Evolutionary conservation across 179 eudicot species (phyloP), one percentile per base, ranked within the genome.

Genomic region (Heliamphora pulchella): DNA sequence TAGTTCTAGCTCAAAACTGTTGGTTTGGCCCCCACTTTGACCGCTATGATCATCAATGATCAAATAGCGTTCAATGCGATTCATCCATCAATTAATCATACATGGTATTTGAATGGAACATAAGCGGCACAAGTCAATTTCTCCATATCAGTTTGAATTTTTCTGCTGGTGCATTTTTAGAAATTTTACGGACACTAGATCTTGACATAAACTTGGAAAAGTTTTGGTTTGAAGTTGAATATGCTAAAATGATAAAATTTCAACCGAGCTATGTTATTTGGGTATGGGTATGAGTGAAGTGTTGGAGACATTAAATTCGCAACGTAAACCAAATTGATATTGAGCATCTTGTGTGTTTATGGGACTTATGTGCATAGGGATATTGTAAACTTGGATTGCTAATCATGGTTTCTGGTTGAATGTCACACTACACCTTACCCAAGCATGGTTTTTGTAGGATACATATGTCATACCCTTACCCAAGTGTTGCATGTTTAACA

Each of bases 171-270:
- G 18, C 5, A 43, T 75, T 41, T 10, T 7, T 53, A 41, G 5
- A 31, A 31, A 4, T 76, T 59, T 44, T 44, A 46, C 17, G 8
- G 78, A 59, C 50, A 3, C 54, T 18, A 8, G 44, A 50, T 64
- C 10, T 3, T 22, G 47, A 14, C 18, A 63, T 47, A 48, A 63
- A 31, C 31, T 31, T 31, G 31, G 31, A 31, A 31, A 31, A 68
- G 9, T 20, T 65, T 76, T 9, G 62, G 47, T 66, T 82, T 17
- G 4, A 57, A 76, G 57, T 53, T 69, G 69, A 55, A 68, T 62
- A 72, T 50, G 14, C 51, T 72, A 18, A 9, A 72, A 50, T 10
- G 43, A 50, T 18, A 59, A 51, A 50, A 3, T 2, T 71, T n/a
- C 15, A 17, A 51, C 20, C 51, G 59, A 62, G 6, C 57, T 50